Evolutionary conservation across 2,329 filamentous ascomycete species (phyloP).

Genomic region (Akanthomyces uredinophilus): DNA sequence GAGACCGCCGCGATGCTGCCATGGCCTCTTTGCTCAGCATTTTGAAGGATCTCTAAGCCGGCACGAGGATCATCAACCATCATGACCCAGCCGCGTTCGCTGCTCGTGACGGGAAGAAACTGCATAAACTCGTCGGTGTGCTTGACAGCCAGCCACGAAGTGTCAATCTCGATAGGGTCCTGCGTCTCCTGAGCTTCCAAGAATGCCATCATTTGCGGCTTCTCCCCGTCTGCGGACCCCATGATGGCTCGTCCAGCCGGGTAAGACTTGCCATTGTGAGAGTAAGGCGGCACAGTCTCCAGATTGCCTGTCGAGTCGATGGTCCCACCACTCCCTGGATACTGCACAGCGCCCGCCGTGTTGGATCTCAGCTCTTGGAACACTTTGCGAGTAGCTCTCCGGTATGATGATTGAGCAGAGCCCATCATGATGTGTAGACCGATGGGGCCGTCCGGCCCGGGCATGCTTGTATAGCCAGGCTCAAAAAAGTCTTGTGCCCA

Average conservation of each 20-base stretch:
- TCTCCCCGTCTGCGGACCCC: not conserved
- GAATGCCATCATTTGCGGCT: constrained; percentile 21
- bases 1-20: constrained; percentile 18
- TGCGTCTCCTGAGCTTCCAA: constrained; percentile 32
- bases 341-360: not conserved
- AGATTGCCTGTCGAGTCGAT: constrained; percentile 1
- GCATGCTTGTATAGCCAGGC: not conserved
- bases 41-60: constrained; percentile 20
- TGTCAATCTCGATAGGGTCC: constrained; percentile 29
- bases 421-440: not conserved
- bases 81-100: constrained; percentile 21
- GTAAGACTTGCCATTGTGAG: not conserved
- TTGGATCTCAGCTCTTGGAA: not conserved
- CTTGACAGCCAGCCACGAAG: constrained; percentile 22
- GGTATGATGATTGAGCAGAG: not conserved
- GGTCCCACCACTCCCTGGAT: not conserved
- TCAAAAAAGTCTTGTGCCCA: constrained; percentile 7
- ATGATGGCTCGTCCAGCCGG: not conserved
- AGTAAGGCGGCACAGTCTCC: constrained; percentile 1
- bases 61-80: constrained; percentile 20
- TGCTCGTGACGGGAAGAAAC: constrained; percentile 22
- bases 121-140: constrained; percentile 28
- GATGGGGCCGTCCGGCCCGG: not conserved
- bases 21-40: constrained; percentile 17
- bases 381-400: not conserved